Evolutionary conservation across 441 rosid genomes (phyloP), one percentile per base, ranked within the genome.

Genomic region (Bocquillonia castaneifolia): DNA sequence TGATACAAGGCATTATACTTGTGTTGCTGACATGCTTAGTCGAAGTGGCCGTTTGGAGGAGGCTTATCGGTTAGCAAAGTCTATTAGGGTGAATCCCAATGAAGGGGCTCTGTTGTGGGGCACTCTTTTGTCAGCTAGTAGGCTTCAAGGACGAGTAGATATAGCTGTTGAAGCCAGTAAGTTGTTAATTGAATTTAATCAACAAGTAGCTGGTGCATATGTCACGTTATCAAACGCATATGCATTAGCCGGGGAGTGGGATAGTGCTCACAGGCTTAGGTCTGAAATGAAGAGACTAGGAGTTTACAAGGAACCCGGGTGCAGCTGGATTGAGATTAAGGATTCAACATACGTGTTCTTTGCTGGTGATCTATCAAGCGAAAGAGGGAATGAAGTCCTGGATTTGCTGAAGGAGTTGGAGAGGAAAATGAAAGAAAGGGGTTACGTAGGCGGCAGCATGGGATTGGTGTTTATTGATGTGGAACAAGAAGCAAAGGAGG

Each of bases 321-420:
- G 90, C 81, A 88, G 95, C 74, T 88, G 98, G 96, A 59, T 92
- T 14, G 94, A 92, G 79, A 76, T 80, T 34, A 83, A 72, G 73
- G 85, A 81, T 28, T 69, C 72, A 12, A 75, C 78, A 0, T 85
- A 78, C 2, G 72, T 75, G 40, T 87, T 91, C 71, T 79, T 83
- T 17, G 87, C 88, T 2, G 91, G 97, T 23, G 81, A 88, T 68
- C 26, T 80, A 25, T 79, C 78, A 1, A 76, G 79, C 45, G 84
- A 79, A 22, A 77, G 79, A 61, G 80, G 76, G 47, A 31, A 72
- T 22, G 88, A 84, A 74, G 72, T 85, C n/a, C 18, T 78, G 63
- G 72, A 63, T 71, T 64, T 77, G 77, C 67, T 91, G 66, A 83
- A 73, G 75, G 86, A 88, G 59, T 52, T 86, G 63, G 84, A 85